phyloP scores from a whole-genome alignment of 1,284 basidiomycete genomes.

The Taiwanofungus camphoratus region DNA sequence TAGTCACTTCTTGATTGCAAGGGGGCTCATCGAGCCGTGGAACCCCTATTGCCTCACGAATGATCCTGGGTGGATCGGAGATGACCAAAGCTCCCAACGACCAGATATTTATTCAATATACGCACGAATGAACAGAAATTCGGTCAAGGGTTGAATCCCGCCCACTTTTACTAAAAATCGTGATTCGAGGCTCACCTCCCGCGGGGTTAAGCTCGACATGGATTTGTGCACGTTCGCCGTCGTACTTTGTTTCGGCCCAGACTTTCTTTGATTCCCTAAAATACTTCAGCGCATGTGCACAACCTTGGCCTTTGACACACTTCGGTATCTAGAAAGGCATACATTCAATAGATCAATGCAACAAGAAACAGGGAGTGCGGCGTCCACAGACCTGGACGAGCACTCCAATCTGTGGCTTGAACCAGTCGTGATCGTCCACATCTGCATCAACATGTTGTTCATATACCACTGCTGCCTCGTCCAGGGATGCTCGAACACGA shows the following conservation, averaged over 20 bases:
- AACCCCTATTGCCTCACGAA: constrained; percentile 61
- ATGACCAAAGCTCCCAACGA: constrained; percentile 8
- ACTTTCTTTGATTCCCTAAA: constrained; percentile 42
- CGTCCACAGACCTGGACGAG: constrained; percentile 51
- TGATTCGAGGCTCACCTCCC: constrained; percentile 43
- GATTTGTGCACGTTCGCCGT: constrained; percentile 86
- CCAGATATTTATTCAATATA: constrained; percentile 4
- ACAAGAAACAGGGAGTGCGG: no score
- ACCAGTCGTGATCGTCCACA: constrained; percentile 6
- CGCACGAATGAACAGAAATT: constrained; percentile 58
- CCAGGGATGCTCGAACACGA: constrained; percentile 48
- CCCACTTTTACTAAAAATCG: constrained; percentile 81
- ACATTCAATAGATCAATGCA: not conserved
- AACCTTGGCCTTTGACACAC: constrained; percentile 63
- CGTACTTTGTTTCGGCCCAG: constrained; percentile 88
- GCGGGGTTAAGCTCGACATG: constrained; percentile 53
- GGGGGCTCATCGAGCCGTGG: no score
- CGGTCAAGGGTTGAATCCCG: constrained; percentile 76
- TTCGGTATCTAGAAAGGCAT: constrained; percentile 65
- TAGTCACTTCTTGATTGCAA: constrained; percentile 23
- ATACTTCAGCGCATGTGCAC: constrained; percentile 47
- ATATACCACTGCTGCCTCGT: constrained; percentile 40
- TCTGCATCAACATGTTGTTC: constrained; percentile 34
- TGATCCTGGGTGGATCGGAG: constrained; percentile 37
- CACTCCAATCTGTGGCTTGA: constrained; percentile 36